Evolutionary conservation across 2,329 filamentous ascomycete species (phyloP), one percentile per base, ranked within the genome.

Genomic region (Fusarium mundagurra): DNA sequence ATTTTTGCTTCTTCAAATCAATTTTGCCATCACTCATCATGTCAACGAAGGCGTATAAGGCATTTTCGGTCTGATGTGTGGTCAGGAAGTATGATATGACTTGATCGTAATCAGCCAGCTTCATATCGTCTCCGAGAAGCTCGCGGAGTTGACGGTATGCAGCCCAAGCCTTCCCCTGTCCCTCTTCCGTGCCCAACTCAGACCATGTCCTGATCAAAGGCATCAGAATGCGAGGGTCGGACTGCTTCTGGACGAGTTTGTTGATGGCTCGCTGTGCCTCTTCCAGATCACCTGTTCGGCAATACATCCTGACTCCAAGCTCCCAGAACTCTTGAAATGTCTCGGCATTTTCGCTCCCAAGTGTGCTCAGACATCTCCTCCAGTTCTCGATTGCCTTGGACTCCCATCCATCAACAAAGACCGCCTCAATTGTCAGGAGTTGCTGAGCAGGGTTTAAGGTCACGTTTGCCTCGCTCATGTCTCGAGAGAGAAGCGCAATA

Each of bases 31-130:
- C 88, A 65, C 90, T 89, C 91, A 97, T 95, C 94, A 98, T 97
- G 80, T 98, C 94, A 75, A 92, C 93, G 81, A 97, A 97, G 1
- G 94, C 90, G 61, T 90, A 89, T 62, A 96, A 87, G 2, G 93
- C 94, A 68, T 91, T 87, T 68, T 92, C 88, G 11, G 90, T 86
- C 67, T 91, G 87, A 61, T 90, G 89, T 12, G 90, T 87, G 29
- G 91, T 86, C 33, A 98, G 83, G 77, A 97, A 94, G 50, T 89
- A 89, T 27, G 92, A 88, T 53, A 92, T 91, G 41, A 95, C 88
- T 69, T 88, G 85, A 80, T 97, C 94, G 76, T 95, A 97, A 78
- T 97, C 93, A 24, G 90, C 84, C 78, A 95, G 91, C 7, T 86
- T 88, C 84, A 95, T 92, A 2, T 86, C 82, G 31, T 86, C 79